A percentile compares a stretch with the other conserved stretches of the same genome.
Conservation (phyloP, 169 alveolate genomes). For the Miamiensis avidus region DNA sequence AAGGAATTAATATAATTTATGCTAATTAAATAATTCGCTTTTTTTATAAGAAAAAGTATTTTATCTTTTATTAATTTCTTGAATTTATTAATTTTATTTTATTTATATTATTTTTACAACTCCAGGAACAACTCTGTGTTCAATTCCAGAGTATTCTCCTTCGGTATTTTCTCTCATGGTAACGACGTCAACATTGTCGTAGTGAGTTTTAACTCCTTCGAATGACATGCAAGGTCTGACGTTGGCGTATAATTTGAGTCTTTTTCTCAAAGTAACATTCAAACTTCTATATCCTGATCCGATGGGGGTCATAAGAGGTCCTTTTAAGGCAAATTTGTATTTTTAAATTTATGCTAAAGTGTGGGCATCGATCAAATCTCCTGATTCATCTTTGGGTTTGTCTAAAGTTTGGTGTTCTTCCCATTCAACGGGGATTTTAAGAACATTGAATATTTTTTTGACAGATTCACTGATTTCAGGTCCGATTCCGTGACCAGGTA, state of each 20-base stretch:
- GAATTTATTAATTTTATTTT: too few relatives aligned
- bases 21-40: too few relatives aligned
- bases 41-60: neutral
- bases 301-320: conserved; percentile 72
- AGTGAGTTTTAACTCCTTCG: conserved; percentile 58
- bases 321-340: conserved; percentile 61
- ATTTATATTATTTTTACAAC: conserved; percentile 10
- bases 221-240: conserved; percentile 69
- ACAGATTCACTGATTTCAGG: conserved; percentile 72
- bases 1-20: too few relatives aligned
- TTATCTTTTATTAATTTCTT: neutral
- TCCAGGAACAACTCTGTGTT: conserved; percentile 66
- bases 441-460: conserved; percentile 53
- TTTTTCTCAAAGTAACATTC: conserved; percentile 65
- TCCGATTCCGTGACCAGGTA: conserved; percentile 82
- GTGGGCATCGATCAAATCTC: conserved; percentile 53
- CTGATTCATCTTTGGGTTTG: conserved; percentile 39
- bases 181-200: conserved; percentile 63
- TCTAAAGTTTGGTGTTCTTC: conserved; percentile 48
- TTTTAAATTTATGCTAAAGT: conserved; percentile 41
- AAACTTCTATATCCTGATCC: conserved; percentile 71
- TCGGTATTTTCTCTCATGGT: conserved; percentile 81
- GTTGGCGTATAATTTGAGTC: conserved; percentile 64
- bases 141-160: conserved; percentile 75
- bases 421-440: conserved; percentile 66